phyloP scores from a whole-genome alignment of 805 yeast genomes.

The fission yeast (Schizosaccharomyces pombe) region DNA sequence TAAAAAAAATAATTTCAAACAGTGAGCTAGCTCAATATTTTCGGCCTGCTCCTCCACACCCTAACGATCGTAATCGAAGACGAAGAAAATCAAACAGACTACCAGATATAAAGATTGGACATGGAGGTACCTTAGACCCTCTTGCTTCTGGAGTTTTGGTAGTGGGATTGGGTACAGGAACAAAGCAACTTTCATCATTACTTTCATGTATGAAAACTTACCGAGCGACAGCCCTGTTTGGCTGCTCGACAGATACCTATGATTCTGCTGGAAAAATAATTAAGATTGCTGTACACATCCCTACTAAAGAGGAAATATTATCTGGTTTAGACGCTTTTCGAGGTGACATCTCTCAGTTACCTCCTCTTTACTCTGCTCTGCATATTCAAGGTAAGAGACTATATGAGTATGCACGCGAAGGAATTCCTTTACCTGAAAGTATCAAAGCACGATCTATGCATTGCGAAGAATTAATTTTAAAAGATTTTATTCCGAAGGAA shows the following conservation, averaged over 20 bases:
- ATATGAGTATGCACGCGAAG: conserved; percentile 82
- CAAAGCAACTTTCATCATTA: conserved; percentile 53
- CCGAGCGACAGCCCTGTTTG: conserved; percentile 64
- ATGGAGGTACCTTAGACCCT: conserved; percentile 94
- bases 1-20: not conserved
- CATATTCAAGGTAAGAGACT: conserved; percentile 86
- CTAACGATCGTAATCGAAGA: conserved; percentile 9
- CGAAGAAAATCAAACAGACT: conserved; percentile 15
- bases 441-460: conserved; percentile 54
- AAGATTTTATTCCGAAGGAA: conserved; percentile 22
- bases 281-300: conserved; percentile 32
- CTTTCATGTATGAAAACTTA: conserved; percentile 51
- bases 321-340: conserved; percentile 36
- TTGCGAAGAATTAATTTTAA: conserved; percentile 30
- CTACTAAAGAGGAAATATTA: conserved; percentile 26
- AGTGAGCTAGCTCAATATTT: not conserved
- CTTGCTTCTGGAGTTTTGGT: conserved; percentile 81
- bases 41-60: not conserved
- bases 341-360: conserved; percentile 72
- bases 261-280: conserved; percentile 74
- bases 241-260: conserved; percentile 80
- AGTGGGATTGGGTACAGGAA: conserved; percentile 79
- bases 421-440: conserved; percentile 60
- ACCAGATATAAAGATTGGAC: conserved; percentile 72
- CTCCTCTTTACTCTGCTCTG: conserved; percentile 78